These are phyloP conservation scores for Pseudogymnoascus sp. DNA, from an alignment of 2,329 filamentous ascomycete species.

Conservation along the genomic window DNA sequence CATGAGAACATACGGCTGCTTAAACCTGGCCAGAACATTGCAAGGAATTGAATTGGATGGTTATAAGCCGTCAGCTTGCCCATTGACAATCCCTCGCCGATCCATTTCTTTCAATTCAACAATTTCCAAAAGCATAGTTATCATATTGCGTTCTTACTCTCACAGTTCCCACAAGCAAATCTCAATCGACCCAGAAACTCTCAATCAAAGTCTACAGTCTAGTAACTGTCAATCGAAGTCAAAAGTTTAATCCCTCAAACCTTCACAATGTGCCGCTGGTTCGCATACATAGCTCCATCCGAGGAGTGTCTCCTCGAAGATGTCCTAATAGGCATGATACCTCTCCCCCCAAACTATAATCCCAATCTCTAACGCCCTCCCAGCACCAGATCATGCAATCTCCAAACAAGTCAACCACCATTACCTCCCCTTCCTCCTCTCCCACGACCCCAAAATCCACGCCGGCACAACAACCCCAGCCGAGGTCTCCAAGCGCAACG, in stretches of 20 bases:
- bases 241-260: not conserved
- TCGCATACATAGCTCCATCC: conserved; percentile 44
- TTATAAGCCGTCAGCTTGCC: not conserved
- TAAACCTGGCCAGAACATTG: not conserved
- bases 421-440: conserved; percentile 42
- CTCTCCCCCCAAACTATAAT: conserved; percentile 20
- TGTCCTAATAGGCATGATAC: conserved; percentile 39
- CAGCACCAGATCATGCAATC: conserved; percentile 33
- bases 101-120: not conserved
- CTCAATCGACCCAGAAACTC: not conserved
- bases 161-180: not conserved
- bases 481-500: conserved; percentile 41
- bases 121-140: not conserved
- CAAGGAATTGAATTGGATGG: not conserved
- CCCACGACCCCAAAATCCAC: conserved; percentile 35
- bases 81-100: not conserved
- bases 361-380: not conserved
- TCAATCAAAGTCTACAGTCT: not conserved
- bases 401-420: conserved; percentile 43
- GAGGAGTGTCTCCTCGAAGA: conserved; percentile 49
- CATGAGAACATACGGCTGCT: not conserved
- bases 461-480: conserved; percentile 34
- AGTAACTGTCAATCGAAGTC: not conserved
- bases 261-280: conserved; percentile 42
- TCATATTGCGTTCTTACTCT: not conserved